Conservation (phyloP, 495 filamentous ascomycete genomes). For the Daldinia loculata region DNA sequence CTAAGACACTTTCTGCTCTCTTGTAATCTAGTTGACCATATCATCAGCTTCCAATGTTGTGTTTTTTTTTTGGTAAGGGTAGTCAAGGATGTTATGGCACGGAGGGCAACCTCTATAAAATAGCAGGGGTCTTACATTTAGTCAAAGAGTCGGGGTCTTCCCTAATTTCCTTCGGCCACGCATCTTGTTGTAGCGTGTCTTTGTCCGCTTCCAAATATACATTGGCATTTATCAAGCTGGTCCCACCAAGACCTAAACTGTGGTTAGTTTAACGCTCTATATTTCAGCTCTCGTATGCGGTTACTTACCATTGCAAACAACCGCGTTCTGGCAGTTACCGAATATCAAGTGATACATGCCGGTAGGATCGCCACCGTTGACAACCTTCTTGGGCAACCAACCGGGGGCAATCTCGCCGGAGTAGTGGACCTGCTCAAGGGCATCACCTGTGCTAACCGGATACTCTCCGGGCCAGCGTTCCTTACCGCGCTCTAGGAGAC, state of each 20-base stretch:
- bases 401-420: constrained; percentile 63
- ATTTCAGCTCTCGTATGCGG: background rate
- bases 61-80: background rate
- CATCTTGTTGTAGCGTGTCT: constrained; percentile 59
- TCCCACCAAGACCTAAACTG: constrained; percentile 65
- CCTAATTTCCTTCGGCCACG: constrained; percentile 69
- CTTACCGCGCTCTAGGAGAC: constrained; percentile 68
- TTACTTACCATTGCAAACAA: constrained; percentile 68
- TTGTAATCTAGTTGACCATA: constrained; percentile 58
- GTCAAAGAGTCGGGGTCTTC: constrained; percentile 55
- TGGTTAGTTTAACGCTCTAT: background rate
- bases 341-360: constrained; percentile 70
- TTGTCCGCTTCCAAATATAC: constrained; percentile 70
- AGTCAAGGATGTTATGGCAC: background rate
- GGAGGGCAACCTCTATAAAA: background rate
- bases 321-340: constrained; percentile 71
- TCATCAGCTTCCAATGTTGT: constrained; percentile 8
- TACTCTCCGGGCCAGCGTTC: constrained; percentile 75
- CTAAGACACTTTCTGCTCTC: constrained; percentile 63
- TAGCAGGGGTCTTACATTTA: constrained; percentile 55
- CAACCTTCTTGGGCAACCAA: constrained; percentile 49
- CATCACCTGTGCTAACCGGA: constrained; percentile 57
- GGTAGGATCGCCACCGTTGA: constrained; percentile 63
- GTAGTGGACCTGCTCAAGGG: constrained; percentile 59
- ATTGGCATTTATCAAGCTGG: constrained; percentile 72